Conservation (phyloP, 1,284 basidiomycete species). For the Apiotrichum porosum region DNA sequence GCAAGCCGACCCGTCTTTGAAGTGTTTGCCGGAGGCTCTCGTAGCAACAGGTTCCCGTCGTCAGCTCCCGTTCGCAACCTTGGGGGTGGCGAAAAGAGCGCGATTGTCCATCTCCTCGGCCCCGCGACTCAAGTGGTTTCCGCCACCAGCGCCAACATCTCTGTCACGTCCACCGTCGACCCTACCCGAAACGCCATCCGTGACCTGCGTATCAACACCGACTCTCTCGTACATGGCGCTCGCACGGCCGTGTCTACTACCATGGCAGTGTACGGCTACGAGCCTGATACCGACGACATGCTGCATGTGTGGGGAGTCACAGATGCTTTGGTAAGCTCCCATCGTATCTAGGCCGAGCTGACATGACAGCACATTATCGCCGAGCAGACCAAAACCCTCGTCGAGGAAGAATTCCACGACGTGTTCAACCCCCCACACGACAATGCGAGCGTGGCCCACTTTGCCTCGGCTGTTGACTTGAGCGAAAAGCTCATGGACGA, state of each 20-base stretch:
- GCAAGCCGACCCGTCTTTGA: constrained; percentile 30
- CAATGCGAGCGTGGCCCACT: neutral
- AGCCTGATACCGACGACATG: constrained; percentile 19
- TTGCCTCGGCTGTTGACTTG: neutral
- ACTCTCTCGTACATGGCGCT: constrained; percentile 8
- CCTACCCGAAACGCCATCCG: constrained; percentile 5
- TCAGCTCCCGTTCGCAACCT: constrained; percentile 21
- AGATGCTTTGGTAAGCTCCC: constrained; percentile 36
- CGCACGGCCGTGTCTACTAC: constrained; percentile 19
- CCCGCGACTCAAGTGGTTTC: constrained; percentile 26
- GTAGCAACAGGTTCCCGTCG: constrained; percentile 34
- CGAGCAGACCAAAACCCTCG: constrained; percentile 31
- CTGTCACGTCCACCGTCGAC: neutral
- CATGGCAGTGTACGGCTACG: constrained; percentile 30
- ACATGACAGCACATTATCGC: constrained; percentile 25
- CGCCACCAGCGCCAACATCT: constrained; percentile 11
- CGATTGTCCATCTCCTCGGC: constrained; percentile 37
- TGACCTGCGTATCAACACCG: constrained; percentile 12
- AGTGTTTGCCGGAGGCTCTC: constrained; percentile 15
- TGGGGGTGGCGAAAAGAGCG: constrained; percentile 17
- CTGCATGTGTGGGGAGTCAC: constrained; percentile 28
- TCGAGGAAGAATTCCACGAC: constrained; percentile 37
- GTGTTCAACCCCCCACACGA: constrained; percentile 25
- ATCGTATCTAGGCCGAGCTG: neutral
- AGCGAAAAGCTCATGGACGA: constrained; percentile 3